A percentile compares a stretch with the other conserved stretches of the same genome.
These are phyloP conservation scores for Ramaria sp. DNA, from an alignment of 768 basidiomycete genomes.

Conservation along the genomic window DNA sequence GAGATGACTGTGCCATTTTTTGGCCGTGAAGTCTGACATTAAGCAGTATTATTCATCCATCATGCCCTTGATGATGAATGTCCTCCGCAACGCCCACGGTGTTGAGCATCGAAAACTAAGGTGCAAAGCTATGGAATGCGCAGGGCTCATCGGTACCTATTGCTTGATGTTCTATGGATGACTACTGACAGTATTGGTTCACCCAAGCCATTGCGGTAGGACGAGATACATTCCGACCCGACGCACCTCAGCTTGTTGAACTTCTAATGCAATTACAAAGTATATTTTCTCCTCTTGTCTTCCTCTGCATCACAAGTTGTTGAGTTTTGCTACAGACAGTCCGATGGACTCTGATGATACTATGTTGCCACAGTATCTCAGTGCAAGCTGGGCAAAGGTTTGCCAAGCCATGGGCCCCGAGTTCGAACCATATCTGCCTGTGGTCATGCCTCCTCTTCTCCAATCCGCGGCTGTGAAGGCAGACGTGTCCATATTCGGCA, in stretches of 20 bases:
- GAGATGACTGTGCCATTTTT: neutral
- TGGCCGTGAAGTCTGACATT: neutral
- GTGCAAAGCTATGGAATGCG: conserved; percentile 83
- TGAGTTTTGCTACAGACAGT: conserved; percentile 32
- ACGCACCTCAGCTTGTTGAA: conserved; percentile 62
- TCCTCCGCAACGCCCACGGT: conserved; percentile 62
- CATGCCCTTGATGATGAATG: conserved; percentile 72
- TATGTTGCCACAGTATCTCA: conserved; percentile 63
- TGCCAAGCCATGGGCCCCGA: conserved; percentile 78
- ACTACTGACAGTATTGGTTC: neutral
- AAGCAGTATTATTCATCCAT: conserved; percentile 61
- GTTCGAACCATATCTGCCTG: conserved; percentile 77
- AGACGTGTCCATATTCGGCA: conserved; percentile 65
- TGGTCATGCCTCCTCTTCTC: conserved; percentile 75
- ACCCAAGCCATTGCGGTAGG: conserved; percentile 75
- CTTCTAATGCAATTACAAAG: conserved; percentile 71
- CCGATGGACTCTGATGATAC: conserved; percentile 64
- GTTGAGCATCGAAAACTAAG: conserved; percentile 57
- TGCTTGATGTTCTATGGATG: neutral
- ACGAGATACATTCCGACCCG: conserved; percentile 63
- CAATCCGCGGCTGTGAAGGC: conserved; percentile 71
- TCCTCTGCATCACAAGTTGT: neutral
- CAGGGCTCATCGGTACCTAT: conserved; percentile 61
- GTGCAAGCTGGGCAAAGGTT: conserved; percentile 82
- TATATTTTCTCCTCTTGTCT: conserved; percentile 22